A percentile compares a stretch with the other conserved stretches of the same genome.
Conservation (phyloP, 805 yeast species). For the Spencermartinsiella europaea region DNA sequence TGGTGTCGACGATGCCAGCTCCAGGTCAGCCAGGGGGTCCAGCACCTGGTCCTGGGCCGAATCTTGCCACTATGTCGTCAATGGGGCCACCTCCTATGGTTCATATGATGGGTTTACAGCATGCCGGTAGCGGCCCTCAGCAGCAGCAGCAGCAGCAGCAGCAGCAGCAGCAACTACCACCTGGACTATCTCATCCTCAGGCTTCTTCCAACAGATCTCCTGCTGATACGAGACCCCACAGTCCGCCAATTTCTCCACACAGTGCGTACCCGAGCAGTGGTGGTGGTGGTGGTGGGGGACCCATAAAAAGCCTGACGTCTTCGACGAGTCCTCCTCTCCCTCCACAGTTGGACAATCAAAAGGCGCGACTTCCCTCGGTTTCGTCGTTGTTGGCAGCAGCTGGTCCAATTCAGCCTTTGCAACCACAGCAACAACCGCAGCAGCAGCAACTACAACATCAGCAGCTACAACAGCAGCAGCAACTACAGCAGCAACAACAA, state of each 20-base stretch:
- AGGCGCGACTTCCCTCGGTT: neutral
- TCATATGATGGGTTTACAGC: too few species aligned
- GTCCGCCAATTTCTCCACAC: neutral
- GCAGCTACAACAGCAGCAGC: slow-evolving; percentile 3
- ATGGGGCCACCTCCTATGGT: too few species aligned
- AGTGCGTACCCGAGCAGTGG: neutral
- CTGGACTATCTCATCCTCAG: too few species aligned
- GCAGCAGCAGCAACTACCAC: neutral
- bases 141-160: neutral
- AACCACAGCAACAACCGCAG: neutral
- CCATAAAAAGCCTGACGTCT: too few species aligned
- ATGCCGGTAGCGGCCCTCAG: neutral
- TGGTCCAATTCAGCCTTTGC: neutral
- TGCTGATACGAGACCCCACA: neutral
- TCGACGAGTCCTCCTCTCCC: too few species aligned
- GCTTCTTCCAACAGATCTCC: neutral
- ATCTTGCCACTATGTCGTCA: too few species aligned
- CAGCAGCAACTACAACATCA: slow-evolving; percentile 1
- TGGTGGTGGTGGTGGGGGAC: too few species aligned
- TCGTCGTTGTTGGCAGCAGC: neutral
- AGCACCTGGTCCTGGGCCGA: too few species aligned
- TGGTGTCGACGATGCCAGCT: neutral
- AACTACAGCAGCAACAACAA: slow-evolving; percentile 4
- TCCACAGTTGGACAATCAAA: too few species aligned
- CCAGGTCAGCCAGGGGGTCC: neutral